These are phyloP conservation scores for Coemansia sp. DNA, from an alignment of 192 early-diverging fungal genomes.

Conservation along the genomic window DNA sequence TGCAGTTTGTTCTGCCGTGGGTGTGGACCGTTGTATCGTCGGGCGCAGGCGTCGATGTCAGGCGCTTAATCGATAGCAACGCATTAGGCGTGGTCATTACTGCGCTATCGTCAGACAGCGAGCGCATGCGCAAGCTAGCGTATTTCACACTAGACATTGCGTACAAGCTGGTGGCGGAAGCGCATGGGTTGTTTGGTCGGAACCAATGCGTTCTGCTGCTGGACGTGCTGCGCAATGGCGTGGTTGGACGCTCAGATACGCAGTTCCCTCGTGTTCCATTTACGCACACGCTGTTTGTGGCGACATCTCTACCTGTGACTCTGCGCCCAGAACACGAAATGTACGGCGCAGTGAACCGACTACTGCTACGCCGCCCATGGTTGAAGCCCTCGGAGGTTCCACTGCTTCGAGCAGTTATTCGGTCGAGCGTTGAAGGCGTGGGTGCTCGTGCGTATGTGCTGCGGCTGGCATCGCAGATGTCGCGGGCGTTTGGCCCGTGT, in stretches of 20 bases:
- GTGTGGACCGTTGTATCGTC: slow-evolving; percentile 35
- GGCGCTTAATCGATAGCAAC: slow-evolving; percentile 38
- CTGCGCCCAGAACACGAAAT: slow-evolving; percentile 47
- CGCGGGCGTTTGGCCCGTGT: slow-evolving; percentile 29
- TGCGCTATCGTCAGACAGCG: slow-evolving; percentile 37
- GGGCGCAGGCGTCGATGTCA: slow-evolving; percentile 10
- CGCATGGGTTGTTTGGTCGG: slow-evolving; percentile 20
- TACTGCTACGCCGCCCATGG: slow-evolving; percentile 32
- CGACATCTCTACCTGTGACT: slow-evolving; percentile 31
- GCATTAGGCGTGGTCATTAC: slow-evolving; percentile 36
- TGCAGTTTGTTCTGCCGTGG: slow-evolving; percentile 43
- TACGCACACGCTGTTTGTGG: slow-evolving; percentile 34
- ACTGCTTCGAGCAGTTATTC: slow-evolving; percentile 24
- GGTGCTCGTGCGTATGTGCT: slow-evolving; percentile 32
- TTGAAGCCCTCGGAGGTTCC: slow-evolving; percentile 33
- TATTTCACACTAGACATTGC: slow-evolving; percentile 39
- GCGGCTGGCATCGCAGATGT: slow-evolving; percentile 33
- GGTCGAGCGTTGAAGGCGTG: slow-evolving; percentile 5
- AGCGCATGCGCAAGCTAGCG: slow-evolving; percentile 35
- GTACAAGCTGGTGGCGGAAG: slow-evolving; percentile 12
- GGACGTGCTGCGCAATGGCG: slow-evolving; percentile 46
- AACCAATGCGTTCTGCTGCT: slow-evolving; percentile 35
- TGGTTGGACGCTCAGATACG: slow-evolving; percentile 11
- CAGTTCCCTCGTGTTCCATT: slow-evolving; percentile 39
- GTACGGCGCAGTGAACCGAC: slow-evolving; percentile 29